These are phyloP conservation scores for Gossypium armourianum DNA, from an alignment of 441 rosid species.

Conservation along the genomic window DNA sequence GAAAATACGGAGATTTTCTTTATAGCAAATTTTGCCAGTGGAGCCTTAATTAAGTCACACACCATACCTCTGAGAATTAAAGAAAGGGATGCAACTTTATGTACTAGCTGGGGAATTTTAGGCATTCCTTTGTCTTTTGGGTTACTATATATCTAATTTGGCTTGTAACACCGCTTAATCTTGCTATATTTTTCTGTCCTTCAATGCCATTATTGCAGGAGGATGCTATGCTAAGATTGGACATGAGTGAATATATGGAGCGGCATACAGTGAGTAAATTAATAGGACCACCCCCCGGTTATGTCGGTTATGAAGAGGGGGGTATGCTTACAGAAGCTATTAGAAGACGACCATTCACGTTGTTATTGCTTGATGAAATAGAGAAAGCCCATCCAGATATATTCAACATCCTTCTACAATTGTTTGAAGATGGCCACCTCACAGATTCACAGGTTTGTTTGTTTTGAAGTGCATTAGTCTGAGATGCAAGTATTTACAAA, in stretches of 20 bases:
- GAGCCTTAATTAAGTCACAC: background rate
- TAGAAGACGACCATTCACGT: slow-evolving; percentile 58
- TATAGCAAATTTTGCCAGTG: background rate
- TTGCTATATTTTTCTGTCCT: slow-evolving; percentile 7
- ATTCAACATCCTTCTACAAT: slow-evolving; percentile 64
- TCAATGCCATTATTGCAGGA: slow-evolving; percentile 41
- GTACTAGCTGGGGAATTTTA: background rate
- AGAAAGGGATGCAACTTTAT: background rate
- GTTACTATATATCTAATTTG: background rate
- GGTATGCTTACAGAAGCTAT: slow-evolving; percentile 72
- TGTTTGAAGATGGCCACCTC: slow-evolving; percentile 69
- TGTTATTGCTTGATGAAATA: slow-evolving; percentile 62
- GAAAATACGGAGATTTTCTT: background rate
- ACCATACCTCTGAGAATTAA: background rate
- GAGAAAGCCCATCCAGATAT: slow-evolving; percentile 77
- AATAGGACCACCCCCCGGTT: slow-evolving; percentile 69
- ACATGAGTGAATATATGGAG: slow-evolving; percentile 84
- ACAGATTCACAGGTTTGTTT: slow-evolving; percentile 67
- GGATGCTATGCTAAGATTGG: slow-evolving; percentile 59
- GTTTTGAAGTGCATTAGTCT: background rate
- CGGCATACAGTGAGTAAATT: slow-evolving; percentile 66
- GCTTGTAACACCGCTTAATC: background rate
- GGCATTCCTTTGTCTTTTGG: background rate
- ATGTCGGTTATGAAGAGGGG: slow-evolving; percentile 64
- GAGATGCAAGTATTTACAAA: background rate